phyloP scores from a whole-genome alignment of 352 stramenopile genomes.

The Pythium apleroticum region DNA sequence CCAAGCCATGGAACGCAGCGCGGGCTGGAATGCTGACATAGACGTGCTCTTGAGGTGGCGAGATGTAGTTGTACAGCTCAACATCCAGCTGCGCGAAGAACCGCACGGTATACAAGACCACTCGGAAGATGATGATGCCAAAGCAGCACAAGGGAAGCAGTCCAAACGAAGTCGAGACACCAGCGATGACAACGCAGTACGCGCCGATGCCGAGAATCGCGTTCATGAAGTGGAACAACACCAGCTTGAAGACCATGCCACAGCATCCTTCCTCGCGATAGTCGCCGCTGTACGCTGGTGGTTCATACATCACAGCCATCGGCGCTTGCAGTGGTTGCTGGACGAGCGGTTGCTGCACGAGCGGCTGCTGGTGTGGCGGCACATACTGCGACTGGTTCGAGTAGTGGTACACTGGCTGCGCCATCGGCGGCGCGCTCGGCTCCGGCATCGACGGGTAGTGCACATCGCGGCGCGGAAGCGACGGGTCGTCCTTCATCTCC shows the following conservation, averaged over 20 bases:
- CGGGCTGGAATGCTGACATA: conserved; percentile 41
- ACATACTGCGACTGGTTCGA: conserved; percentile 23
- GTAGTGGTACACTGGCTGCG: conserved; percentile 32
- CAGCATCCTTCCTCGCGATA: conserved; percentile 33
- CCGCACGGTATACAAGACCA: conserved; percentile 44
- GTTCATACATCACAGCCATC: conserved; percentile 24
- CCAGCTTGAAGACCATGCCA: conserved; percentile 46
- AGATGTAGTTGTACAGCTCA: conserved; percentile 65
- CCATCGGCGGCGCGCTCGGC: conserved; percentile 26
- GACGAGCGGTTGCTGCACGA: conserved; percentile 27
- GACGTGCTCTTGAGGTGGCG: conserved; percentile 43
- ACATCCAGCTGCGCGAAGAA: conserved; percentile 57
- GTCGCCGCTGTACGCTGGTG: conserved; percentile 24
- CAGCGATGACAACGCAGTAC: conserved; percentile 49
- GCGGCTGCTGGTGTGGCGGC: conserved; percentile 24
- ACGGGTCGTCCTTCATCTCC: conserved; percentile 29
- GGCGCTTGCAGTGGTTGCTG: conserved; percentile 20
- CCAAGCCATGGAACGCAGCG: conserved; percentile 35
- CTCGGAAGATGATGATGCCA: conserved; percentile 57
- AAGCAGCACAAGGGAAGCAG: conserved; percentile 66
- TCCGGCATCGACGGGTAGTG: conserved; percentile 27
- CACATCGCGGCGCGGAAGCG: conserved; percentile 12
- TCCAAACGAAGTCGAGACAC: conserved; percentile 36
- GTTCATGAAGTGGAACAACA: conserved; percentile 64
- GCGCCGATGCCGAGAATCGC: conserved; percentile 47